Percentiles rank a stretch among this genome's conserved stretches.
phyloP scores from a whole-genome alignment of 495 filamentous ascomycete species.

The Copromyces sp. region DNA sequence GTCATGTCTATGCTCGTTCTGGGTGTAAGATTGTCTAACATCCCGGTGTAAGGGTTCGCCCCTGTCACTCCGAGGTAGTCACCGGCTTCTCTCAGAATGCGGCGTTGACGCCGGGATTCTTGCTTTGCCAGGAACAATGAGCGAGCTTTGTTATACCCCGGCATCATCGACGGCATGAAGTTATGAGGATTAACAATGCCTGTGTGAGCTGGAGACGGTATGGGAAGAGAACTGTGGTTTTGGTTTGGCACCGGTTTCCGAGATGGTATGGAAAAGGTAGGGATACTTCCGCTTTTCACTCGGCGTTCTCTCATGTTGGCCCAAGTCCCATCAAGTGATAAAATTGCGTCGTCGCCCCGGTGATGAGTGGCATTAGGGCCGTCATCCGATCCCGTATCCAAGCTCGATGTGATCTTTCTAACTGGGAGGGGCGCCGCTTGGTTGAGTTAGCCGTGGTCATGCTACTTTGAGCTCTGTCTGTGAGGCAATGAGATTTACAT shows the following conservation, averaged over 20 bases:
- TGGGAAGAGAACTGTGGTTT: not conserved
- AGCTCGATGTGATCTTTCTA: not conserved
- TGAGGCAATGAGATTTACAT: not conserved
- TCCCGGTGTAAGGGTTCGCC: constrained; percentile 43
- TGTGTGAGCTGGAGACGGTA: not conserved
- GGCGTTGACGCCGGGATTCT: constrained; percentile 26
- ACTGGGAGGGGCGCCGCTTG: not conserved
- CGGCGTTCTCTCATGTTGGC: not conserved
- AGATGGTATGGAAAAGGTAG: not conserved
- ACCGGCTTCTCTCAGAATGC: constrained; percentile 32
- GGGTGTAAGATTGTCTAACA: constrained; percentile 35
- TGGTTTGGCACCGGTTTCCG: not conserved
- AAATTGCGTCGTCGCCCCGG: not conserved
- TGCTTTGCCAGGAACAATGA: constrained; percentile 27
- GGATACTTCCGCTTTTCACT: not conserved
- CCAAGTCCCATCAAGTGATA: not conserved
- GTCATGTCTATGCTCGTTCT: constrained; percentile 25
- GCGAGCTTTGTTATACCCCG: constrained; percentile 7
- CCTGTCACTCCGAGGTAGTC: constrained; percentile 46
- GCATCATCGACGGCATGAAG: not conserved
- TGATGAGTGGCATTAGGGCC: not conserved
- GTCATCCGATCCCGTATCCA: not conserved
- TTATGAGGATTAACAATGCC: not conserved
- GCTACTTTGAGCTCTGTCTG: not conserved
- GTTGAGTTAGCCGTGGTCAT: not conserved